Base-by-base conservation (phyloP, 164 flowering plant genomes). In the Annona cherimola region DNA sequence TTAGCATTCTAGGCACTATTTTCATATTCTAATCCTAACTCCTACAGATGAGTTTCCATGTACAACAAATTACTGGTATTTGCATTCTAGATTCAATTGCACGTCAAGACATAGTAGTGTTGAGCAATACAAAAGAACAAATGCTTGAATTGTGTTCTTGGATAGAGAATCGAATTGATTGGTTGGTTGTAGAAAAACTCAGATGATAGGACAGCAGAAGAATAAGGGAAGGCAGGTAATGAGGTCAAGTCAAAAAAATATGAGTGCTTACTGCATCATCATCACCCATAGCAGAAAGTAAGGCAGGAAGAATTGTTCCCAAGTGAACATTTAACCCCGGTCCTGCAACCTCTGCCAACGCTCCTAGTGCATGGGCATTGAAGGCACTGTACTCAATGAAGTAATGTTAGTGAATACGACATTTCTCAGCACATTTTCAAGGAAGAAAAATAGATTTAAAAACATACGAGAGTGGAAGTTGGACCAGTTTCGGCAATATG, bases 291-390 rank as follows among this genome's bases (percentile, higher is more conserved):
- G 91, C 95, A 73, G 91, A 81, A 9, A 96, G 86, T 73, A 96
- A 83, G 75, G 98, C 91, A 67, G 98, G 98, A 82, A 96, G 91
- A 62, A 96, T 78, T 42, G 87, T 86, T 50, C 90, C 83, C 68
- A 96, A 93, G 74, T 96, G 99, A 73, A 75, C 69, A 73, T 88
- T 83, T 45, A 96, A 88, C 70, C 98, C 94, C 79, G 97, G 84
- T 61, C 98, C 98, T 0, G 99, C 99, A 86, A 96, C 99, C 79
- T 95, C 99, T 35, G 98, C 98, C 74, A 95, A 80, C 55, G 99
- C 98, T 73, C 98, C 99, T 67, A 95, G 77, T 69, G 99, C 99
- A 85, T 93, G 98, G 67, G 97, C 98, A 82, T 91, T 93, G 74
- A 95, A 95, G 69, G 97, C 99, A 63, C 99, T 95, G 83, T 16